Evolutionary conservation across 116 monocot genomes (phyloP).

Genomic region (Iris pallida): DNA sequence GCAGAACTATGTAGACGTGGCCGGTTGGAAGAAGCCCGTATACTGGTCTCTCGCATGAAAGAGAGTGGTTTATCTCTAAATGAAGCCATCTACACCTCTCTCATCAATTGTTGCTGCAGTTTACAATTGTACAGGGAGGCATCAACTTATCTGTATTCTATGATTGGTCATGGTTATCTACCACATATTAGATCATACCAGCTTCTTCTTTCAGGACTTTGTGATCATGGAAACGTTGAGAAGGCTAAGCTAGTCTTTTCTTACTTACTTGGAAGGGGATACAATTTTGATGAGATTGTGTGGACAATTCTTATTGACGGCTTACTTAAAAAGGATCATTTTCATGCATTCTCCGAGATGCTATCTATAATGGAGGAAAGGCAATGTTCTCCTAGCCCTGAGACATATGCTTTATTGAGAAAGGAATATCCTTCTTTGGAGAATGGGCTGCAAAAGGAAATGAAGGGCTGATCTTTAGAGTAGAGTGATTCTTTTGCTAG

Average conservation of each 20-base stretch:
- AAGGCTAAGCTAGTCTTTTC: constrained; percentile 27
- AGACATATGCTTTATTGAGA: constrained; percentile 35
- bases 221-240: constrained; percentile 22
- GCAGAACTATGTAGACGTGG: constrained; percentile 12
- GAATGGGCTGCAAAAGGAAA: constrained; percentile 1
- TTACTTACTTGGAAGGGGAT: constrained; percentile 16
- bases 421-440: constrained; percentile 20
- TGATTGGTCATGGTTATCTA: constrained; percentile 30
- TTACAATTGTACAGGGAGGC: constrained; percentile 16
- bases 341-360: constrained; percentile 15
- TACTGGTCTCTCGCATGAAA: constrained; percentile 6
- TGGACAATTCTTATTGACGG: constrained; percentile 20
- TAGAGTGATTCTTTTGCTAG: too few relatives aligned
- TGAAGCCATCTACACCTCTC: constrained; percentile 10
- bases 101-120: constrained; percentile 17
- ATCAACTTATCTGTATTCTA: constrained; percentile 16
- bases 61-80: constrained; percentile 7
- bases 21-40: constrained; percentile 12
- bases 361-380: constrained; percentile 20
- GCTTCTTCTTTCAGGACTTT: constrained; percentile 29
- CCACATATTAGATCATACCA: constrained; percentile 24
- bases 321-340: constrained; percentile 16
- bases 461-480: constrained; percentile 2
- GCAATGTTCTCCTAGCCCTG: constrained; percentile 15
- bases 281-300: constrained; percentile 16